Evolutionary conservation across 306 rosid genomes (phyloP).

Genomic region (Cucumis hystrix): DNA sequence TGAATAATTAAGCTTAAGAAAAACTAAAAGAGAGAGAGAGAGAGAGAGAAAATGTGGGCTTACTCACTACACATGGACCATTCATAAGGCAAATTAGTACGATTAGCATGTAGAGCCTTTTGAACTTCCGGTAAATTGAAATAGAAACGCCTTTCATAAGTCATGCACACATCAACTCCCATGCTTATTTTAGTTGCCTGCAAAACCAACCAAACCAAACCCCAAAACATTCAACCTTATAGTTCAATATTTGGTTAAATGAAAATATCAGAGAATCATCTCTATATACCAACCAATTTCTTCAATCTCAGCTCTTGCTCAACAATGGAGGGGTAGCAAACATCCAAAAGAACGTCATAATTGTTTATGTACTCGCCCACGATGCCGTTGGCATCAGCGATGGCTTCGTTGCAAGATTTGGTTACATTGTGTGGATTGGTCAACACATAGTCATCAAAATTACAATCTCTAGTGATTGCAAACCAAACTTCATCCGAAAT

Average conservation of each 20-base stretch:
- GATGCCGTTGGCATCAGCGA: conserved; percentile 30
- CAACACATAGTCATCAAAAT: conserved; percentile 45
- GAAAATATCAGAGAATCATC: no score
- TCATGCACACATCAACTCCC: conserved; percentile 81
- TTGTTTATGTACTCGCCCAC: conserved; percentile 48
- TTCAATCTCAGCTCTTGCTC: conserved; percentile 68
- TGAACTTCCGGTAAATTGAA: conserved; percentile 84
- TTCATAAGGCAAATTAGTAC: conserved; percentile 52
- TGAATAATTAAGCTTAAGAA: not conserved
- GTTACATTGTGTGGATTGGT: conserved; percentile 38
- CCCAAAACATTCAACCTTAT: not conserved
- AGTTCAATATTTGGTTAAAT: not conserved
- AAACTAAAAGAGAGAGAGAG: not conserved
- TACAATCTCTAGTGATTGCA: conserved; percentile 47
- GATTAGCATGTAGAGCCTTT: conserved; percentile 85
- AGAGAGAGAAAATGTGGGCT: conserved; percentile 5
- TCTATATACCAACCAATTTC: conserved; percentile 28
- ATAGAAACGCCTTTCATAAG: conserved; percentile 39
- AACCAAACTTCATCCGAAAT: conserved; percentile 77
- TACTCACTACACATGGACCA: conserved; percentile 80
- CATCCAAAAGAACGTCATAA: conserved; percentile 78
- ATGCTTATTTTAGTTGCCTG: conserved; percentile 72
- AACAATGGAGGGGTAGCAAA: conserved; percentile 73
- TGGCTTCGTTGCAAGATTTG: conserved; percentile 35
- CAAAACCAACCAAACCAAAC: not conserved